Base-by-base conservation (phyloP, 2,329 filamentous ascomycete genomes). In the Blastomyces emzantsi region DNA sequence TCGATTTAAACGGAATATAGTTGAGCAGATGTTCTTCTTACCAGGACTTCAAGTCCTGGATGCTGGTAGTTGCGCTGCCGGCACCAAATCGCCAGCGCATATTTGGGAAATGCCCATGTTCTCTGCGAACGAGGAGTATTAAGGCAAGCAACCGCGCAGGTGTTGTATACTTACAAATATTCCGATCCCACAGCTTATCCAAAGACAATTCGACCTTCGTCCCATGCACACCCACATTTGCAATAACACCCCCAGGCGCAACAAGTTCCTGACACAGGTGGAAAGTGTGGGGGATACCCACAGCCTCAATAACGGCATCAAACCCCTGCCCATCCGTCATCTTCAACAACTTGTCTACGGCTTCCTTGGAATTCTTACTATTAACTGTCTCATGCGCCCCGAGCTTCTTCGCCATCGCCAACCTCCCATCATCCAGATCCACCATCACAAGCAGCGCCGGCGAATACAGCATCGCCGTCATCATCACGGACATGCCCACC, bases 151-250 rank as follows among this genome's bases (percentile, higher is more conserved):
- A 36, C 28, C 30, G 30, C 25, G 11, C 2, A 6, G 6, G 2
- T 28, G 2, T 6, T n/a, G 3, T 55, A 55, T n/a, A 75, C 78
- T 72, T 66, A 81, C 79, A 73, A 57, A 84, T 81, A 66, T 85
- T 85, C 64, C 77, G 77, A 63, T 78, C 74, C 83, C 83, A 86
- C 5, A 85, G 73, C 57, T 75, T 77, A 62, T 85, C 79, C 17
- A 86, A 74, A 49, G 82, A 77, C 51, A 85, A 71, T 62, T 80
- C 74, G 0, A 79, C 83, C 57, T 78, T 79, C n/a, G 73, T 77
- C 0, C 83, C 83, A 67, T 85, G 82, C 7, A 86, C 83, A 9
- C 83, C 83, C 2, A 86, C 77, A 68, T 85, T 86, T 3, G 83
- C 83, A 66, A 86, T 79, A 0, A 76, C 73, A 3, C 82, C 83